phyloP scores from a whole-genome alignment of 1,284 basidiomycete genomes.

The Leucoagaricus sp. region DNA sequence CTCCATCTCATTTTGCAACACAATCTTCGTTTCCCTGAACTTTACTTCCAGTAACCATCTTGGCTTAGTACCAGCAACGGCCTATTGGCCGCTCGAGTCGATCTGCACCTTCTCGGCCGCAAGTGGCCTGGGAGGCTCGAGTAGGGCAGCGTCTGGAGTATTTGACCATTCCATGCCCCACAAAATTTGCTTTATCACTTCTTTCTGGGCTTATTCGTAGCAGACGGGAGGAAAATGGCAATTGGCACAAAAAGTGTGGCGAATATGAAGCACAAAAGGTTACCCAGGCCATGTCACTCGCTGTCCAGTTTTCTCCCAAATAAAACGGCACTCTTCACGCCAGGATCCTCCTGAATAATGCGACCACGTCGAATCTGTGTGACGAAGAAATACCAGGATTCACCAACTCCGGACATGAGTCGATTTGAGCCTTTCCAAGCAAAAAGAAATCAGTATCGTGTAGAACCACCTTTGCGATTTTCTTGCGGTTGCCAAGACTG shows the following conservation, averaged over 20 bases:
- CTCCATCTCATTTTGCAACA: neutral
- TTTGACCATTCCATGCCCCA: slow-evolving; percentile 10
- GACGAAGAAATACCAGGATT: slow-evolving; percentile 9
- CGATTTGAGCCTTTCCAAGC: neutral
- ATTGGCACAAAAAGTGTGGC: neutral
- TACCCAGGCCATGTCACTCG: neutral
- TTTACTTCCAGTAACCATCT: slow-evolving; percentile 6
- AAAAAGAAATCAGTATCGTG: neutral
- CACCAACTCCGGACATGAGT: neutral
- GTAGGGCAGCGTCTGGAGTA: slow-evolving; percentile 8
- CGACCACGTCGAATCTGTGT: neutral
- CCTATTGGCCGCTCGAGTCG: neutral
- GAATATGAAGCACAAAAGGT: slow-evolving; percentile 3
- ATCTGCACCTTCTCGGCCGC: neutral
- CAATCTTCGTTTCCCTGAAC: neutral
- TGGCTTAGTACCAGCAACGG: slow-evolving; percentile 7
- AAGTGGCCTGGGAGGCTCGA: neutral
- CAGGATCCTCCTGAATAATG: slow-evolving; percentile 6
- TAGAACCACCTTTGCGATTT: too few relatives aligned
- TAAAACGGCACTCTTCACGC: slow-evolving; percentile 8
- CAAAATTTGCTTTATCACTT: neutral
- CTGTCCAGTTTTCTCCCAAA: slow-evolving; percentile 1
- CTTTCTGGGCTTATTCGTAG: neutral
- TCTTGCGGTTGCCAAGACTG: too few relatives aligned
- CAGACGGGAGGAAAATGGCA: neutral